A percentile compares a stretch with the other conserved stretches of the same genome.
phyloP scores from a whole-genome alignment of 2,329 filamentous ascomycete species.

The Pseudogymnoascus sp. region DNA sequence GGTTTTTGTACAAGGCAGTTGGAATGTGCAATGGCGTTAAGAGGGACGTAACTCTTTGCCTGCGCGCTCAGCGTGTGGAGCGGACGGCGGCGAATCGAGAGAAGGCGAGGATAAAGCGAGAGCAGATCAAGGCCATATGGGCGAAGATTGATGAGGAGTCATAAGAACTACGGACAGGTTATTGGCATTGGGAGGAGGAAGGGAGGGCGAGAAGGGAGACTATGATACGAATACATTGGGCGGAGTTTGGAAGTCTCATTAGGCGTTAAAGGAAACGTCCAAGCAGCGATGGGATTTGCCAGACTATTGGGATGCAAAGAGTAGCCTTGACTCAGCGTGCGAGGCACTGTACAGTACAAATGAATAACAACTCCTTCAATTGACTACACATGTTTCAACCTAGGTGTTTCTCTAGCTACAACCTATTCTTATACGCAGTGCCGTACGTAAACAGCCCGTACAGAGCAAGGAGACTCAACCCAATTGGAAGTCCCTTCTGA shows the following conservation, averaged over 20 bases:
- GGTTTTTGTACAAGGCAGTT: conserved; percentile 84
- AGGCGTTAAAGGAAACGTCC: conserved; percentile 6
- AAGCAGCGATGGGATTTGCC: conserved; percentile 4
- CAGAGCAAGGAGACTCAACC: conserved; percentile 68
- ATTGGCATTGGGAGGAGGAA: background rate
- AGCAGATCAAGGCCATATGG: conserved; percentile 70
- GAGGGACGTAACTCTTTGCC: conserved; percentile 72
- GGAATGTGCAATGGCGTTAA: conserved; percentile 90
- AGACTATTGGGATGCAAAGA: background rate
- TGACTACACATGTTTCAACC: background rate
- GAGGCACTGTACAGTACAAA: conserved; percentile 1
- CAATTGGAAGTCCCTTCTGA: conserved; percentile 74
- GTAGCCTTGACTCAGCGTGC: background rate
- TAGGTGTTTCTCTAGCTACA: conserved; percentile 18
- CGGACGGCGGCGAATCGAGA: conserved; percentile 71
- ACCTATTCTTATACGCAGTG: conserved; percentile 44
- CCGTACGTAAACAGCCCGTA: conserved; percentile 78
- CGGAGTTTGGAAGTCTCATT: background rate
- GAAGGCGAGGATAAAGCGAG: conserved; percentile 58
- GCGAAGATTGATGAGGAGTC: conserved; percentile 67
- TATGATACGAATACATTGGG: conserved; percentile 2
- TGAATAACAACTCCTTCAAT: conserved; percentile 7
- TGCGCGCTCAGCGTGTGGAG: conserved; percentile 71
- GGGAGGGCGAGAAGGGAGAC: background rate
- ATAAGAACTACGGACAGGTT: conserved; percentile 26